phyloP scores from a whole-genome alignment of 176 grass and related monocot species.

The Themeda triandra region DNA sequence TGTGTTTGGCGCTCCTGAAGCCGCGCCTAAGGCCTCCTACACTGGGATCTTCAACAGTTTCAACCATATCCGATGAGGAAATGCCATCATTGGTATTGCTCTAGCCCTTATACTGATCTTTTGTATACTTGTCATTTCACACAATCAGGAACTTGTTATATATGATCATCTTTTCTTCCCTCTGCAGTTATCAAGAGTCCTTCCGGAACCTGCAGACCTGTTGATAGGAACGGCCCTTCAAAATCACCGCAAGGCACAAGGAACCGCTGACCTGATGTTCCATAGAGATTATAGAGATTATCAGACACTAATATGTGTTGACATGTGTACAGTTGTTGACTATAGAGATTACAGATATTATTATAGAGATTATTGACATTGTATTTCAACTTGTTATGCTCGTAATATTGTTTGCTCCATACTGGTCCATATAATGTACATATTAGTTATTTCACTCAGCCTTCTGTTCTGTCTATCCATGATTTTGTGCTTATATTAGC shows the following conservation, averaged over 20 bases:
- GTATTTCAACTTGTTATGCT: neutral
- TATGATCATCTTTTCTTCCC: neutral
- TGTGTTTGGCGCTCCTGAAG: constrained; percentile 50
- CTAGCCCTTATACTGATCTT: neutral
- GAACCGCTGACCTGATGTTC: neutral
- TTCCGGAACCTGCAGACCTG: neutral
- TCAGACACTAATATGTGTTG: neutral
- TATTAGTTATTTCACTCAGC: neutral
- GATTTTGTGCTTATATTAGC: neutral
- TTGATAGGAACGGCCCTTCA: neutral
- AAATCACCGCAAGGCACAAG: neutral
- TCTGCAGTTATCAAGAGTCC: constrained; percentile 4
- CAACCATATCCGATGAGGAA: constrained; percentile 53
- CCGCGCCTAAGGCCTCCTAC: constrained; percentile 34
- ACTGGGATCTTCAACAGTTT: constrained; percentile 50
- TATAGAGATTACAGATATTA: too few relatives aligned
- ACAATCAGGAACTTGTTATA: constrained; percentile 1
- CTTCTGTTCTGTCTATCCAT: neutral
- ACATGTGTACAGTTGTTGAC: constrained; percentile 1
- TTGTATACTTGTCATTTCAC: neutral
- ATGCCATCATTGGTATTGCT: neutral
- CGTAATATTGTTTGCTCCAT: constrained; percentile 16
- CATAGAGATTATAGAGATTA: neutral
- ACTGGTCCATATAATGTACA: constrained; percentile 15
- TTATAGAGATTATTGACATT: too few relatives aligned